Evolutionary conservation across 495 filamentous ascomycete species (phyloP).

Genomic region (Lasiosphaeris hirsuta): DNA sequence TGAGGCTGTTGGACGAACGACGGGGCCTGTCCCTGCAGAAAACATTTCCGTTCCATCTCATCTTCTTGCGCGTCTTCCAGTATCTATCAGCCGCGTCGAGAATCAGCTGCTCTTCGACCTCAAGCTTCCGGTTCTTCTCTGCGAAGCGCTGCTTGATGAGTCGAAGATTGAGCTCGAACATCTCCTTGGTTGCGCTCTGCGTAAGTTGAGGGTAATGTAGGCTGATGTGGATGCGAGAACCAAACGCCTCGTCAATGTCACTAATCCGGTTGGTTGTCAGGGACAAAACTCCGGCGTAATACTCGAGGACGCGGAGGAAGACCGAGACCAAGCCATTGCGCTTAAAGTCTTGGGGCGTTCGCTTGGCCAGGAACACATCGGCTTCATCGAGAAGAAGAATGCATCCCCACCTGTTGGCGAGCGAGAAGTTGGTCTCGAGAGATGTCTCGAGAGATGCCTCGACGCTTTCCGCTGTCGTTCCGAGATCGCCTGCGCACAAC

Average conservation of each 20-base stretch:
- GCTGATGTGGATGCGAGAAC: constrained; percentile 45
- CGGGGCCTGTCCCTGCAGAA: no score
- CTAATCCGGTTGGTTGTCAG: constrained; percentile 41
- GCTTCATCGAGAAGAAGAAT: constrained; percentile 56
- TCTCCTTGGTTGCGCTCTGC: neutral
- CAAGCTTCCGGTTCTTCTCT: neutral
- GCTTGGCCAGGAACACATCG: constrained; percentile 51
- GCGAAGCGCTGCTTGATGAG: constrained; percentile 10
- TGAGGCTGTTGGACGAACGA: no score
- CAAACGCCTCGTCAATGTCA: constrained; percentile 47
- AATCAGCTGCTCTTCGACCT: neutral
- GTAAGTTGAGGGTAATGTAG: constrained; percentile 37
- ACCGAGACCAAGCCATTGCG: constrained; percentile 49
- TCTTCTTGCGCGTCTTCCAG: neutral
- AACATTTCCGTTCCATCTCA: neutral
- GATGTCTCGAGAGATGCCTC: constrained; percentile 37
- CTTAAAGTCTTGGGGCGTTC: constrained; percentile 35
- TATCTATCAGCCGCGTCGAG: neutral
- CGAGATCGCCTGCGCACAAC: constrained; percentile 31
- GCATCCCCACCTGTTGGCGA: constrained; percentile 42
- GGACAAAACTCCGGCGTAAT: constrained; percentile 48
- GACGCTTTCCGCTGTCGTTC: constrained; percentile 33
- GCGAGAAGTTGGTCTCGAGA: constrained; percentile 35
- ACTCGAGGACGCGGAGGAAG: constrained; percentile 49
- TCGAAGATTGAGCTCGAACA: constrained; percentile 16